Conservation (phyloP, 2,329 filamentous ascomycete species). For the Zasmidium cellare region DNA sequence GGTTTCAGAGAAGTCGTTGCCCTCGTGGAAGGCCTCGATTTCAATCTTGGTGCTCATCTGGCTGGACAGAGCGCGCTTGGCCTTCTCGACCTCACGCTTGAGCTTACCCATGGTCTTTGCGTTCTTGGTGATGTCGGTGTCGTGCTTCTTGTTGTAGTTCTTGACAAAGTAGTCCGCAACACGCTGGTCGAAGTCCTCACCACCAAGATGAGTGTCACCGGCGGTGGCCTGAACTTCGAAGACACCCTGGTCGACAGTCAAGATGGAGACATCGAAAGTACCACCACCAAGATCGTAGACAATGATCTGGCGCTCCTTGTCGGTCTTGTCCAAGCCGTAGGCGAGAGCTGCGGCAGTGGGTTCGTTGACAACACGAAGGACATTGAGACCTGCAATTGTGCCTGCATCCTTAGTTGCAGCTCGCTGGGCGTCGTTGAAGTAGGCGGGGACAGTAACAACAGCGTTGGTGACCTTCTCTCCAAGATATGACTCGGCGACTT, state of each 20-base stretch:
- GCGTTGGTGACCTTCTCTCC: conserved; percentile 91
- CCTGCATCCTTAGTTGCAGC: conserved; percentile 98
- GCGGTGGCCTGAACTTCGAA: conserved; percentile 99
- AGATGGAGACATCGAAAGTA: conserved; percentile 97
- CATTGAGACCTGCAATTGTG: conserved; percentile 93
- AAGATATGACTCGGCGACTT: conserved; percentile 91
- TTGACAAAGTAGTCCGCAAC: conserved; percentile 96
- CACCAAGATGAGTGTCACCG: conserved; percentile 96
- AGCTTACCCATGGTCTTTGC: conserved; percentile 98
- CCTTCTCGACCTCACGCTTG: conserved; percentile 99
- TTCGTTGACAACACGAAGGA: conserved; percentile 97
- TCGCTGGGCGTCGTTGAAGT: conserved; percentile 98
- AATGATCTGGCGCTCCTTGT: conserved; percentile 82
- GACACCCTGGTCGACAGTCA: conserved; percentile 96
- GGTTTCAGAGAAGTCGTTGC: conserved; percentile 97
- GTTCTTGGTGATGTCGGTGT: conserved; percentile 89
- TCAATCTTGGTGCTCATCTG: conserved; percentile 57
- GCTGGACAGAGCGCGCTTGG: conserved; percentile 81
- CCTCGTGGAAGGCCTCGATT: conserved; percentile 95
- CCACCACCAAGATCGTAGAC: conserved; percentile 98
- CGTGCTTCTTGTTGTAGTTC: conserved; percentile 98
- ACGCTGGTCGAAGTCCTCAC: conserved; percentile 98
- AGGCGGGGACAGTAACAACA: conserved; percentile 94
- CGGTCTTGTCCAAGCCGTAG: conserved; percentile 92
- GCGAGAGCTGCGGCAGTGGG: conserved; percentile 93